Base-by-base conservation (phyloP, 2,329 filamentous ascomycete species). In the Trichoderma endophyticum region DNA sequence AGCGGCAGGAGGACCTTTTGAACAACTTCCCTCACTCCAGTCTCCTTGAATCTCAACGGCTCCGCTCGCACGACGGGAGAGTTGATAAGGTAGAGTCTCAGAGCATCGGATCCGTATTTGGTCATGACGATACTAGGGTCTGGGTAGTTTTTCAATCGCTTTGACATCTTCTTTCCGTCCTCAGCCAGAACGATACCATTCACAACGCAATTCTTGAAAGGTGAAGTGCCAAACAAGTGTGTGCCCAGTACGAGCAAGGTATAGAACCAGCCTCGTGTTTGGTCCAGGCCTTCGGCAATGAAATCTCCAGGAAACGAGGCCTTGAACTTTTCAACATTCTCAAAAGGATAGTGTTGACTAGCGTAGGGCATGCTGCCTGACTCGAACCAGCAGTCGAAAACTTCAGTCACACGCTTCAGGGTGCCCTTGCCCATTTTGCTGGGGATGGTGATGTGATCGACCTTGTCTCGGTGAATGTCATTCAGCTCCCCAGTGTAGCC, bases 161-260 rank as follows among this genome's bases (percentile, higher is more conserved):
- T 98, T 7, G 94, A 97, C 95, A 98, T 98, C 86, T 98, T 98
- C 86, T 97, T 98, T 71, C 95, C 95, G 78, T 97, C 94, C 80
- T 97, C 94, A 1, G 95, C 95, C 54, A 98, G 87, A 5, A 98
- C 94, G 74, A 97, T 96, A 64, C 95, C 95, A 79, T 97, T 98
- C 74, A 97, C 94, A n/a, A 98, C 93, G 77, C 94, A 97, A 80
- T 97, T 98, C 83, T 96, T 91, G 86, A 97, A 98, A 0, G 95
- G 94, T 2, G 94, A 89, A 43, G 90, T 88, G 57, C 92, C 92
- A 77, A 96, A 97, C 4, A 98, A 87, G 79, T 97, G 93, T 8
- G 93, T 96, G 39, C 95, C 95, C 62, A 98, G 85, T 11, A 98
- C 94, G 24, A 93, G 90, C 73, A 98, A 84, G 1, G 95, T 98